These are phyloP conservation scores for Neurospora sp. DNA, from an alignment of 495 filamentous ascomycete genomes.

Conservation along the genomic window DNA sequence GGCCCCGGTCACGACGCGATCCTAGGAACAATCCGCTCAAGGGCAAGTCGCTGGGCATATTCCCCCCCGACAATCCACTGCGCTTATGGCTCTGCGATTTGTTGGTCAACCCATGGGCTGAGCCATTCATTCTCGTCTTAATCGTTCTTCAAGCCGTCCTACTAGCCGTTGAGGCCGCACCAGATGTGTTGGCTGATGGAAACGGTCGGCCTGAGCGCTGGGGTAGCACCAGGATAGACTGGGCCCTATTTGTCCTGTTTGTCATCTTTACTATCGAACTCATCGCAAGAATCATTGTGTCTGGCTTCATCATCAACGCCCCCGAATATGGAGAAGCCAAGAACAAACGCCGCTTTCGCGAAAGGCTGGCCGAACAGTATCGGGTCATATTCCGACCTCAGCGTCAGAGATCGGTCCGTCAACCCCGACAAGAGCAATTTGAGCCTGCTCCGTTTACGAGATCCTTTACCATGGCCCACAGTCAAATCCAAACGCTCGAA, in stretches of 20 bases:
- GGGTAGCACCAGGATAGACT: conserved; percentile 64
- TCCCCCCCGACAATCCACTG: conserved; percentile 65
- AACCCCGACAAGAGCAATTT: conserved; percentile 23
- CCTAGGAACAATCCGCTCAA: conserved; percentile 69
- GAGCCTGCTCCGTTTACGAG: conserved; percentile 66
- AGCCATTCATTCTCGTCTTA: conserved; percentile 76
- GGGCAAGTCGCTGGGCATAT: conserved; percentile 78
- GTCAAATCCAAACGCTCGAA: conserved; percentile 48
- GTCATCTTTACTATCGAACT: conserved; percentile 86
- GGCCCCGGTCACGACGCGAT: conserved; percentile 29
- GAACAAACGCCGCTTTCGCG: conserved; percentile 57
- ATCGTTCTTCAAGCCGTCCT: conserved; percentile 85
- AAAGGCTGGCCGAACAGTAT: conserved; percentile 64
- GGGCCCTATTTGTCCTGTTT: conserved; percentile 72
- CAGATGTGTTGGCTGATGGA: conserved; percentile 51
- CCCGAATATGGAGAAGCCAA: conserved; percentile 74
- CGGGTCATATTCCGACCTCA: conserved; percentile 70
- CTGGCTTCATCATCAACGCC: conserved; percentile 82
- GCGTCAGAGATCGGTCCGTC: conserved; percentile 54
- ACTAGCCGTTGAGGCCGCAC: conserved; percentile 68
- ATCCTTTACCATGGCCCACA: conserved; percentile 59
- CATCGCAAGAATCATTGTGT: conserved; percentile 73
- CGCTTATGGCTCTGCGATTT: conserved; percentile 72
- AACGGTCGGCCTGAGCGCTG: conserved; percentile 43
- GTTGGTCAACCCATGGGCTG: conserved; percentile 78